A percentile compares a stretch with the other conserved stretches of the same genome.
Evolutionary conservation across 2,329 filamentous ascomycete genomes (phyloP).

Genomic region (Gaeumannomyces sp.): DNA sequence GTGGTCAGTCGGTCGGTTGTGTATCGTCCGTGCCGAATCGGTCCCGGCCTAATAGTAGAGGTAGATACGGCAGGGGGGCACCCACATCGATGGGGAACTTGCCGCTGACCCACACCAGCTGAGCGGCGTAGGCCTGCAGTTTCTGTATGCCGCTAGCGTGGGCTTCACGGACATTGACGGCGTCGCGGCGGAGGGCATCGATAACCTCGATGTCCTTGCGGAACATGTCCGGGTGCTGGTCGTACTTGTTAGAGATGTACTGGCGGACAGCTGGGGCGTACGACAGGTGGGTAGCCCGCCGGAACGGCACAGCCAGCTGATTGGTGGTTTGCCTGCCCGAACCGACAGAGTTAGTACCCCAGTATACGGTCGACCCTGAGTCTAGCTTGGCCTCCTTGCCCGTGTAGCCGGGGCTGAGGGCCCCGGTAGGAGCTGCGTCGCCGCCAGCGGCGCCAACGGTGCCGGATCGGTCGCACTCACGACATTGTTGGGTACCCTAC

Average conservation of each 20-base stretch:
- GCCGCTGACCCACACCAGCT: conserved; percentile 85
- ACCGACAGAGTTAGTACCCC: not conserved
- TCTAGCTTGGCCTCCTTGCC: not conserved
- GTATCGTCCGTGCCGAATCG: not conserved
- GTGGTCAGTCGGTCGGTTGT: conserved; percentile 1
- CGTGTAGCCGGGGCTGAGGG: not conserved
- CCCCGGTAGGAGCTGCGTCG: not conserved
- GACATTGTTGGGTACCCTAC: not conserved
- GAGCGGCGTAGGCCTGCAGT: conserved; percentile 85
- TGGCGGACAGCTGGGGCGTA: conserved; percentile 79
- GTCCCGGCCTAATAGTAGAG: not conserved
- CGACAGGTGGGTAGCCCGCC: conserved; percentile 72
- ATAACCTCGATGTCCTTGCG: conserved; percentile 77
- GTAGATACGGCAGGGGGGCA: not conserved
- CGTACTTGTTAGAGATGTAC: conserved; percentile 97
- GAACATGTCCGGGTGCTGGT: conserved; percentile 98
- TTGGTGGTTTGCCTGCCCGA: conserved; percentile 30
- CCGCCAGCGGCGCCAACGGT: not conserved
- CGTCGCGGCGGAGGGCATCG: conserved; percentile 74
- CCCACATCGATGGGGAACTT: conserved; percentile 91
- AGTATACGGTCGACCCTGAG: not conserved
- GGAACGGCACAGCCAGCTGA: conserved; percentile 78
- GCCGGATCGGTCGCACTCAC: not conserved
- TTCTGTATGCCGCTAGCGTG: conserved; percentile 82
- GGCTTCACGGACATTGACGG: conserved; percentile 82